Conservation (phyloP, 352 stramenopile genomes). For the Globisporangium mamillatum region DNA sequence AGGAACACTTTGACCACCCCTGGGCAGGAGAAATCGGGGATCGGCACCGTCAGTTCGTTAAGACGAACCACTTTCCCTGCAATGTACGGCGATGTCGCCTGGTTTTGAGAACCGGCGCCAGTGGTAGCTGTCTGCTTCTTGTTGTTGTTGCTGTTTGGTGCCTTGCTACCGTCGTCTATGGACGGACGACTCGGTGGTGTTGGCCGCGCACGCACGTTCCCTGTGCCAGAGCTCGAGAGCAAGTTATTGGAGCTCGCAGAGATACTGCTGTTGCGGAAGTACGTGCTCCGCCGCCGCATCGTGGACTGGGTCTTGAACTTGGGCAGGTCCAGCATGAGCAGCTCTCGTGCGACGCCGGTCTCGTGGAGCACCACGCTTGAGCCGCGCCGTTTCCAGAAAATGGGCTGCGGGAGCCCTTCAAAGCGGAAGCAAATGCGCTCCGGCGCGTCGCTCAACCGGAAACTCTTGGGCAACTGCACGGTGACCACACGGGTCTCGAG, state of each 20-base stretch:
- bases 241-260: constrained; percentile 35
- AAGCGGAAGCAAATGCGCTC: constrained; percentile 65
- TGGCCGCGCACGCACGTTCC: constrained; percentile 13
- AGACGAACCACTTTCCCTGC: constrained; percentile 42
- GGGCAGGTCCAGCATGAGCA: constrained; percentile 34
- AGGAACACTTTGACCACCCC: constrained; percentile 50
- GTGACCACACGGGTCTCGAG: constrained; percentile 44
- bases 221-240: constrained; percentile 15
- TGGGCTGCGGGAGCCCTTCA: constrained; percentile 35
- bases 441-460: constrained; percentile 41
- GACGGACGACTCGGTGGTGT: constrained; percentile 7
- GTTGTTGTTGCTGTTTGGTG: not conserved
- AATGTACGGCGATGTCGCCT: constrained; percentile 31
- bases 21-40: constrained; percentile 50
- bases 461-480: constrained; percentile 45
- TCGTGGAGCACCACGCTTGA: constrained; percentile 57
- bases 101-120: not conserved
- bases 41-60: constrained; percentile 46
- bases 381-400: constrained; percentile 41
- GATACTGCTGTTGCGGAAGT: constrained; percentile 57
- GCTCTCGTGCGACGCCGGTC: constrained; percentile 34
- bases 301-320: constrained; percentile 48
- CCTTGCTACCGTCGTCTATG: not conserved
- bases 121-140: not conserved
- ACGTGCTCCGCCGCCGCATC: constrained; percentile 40